These are phyloP conservation scores for Claviceps sp. DNA, from an alignment of 2,329 filamentous ascomycete genomes.

Conservation along the genomic window DNA sequence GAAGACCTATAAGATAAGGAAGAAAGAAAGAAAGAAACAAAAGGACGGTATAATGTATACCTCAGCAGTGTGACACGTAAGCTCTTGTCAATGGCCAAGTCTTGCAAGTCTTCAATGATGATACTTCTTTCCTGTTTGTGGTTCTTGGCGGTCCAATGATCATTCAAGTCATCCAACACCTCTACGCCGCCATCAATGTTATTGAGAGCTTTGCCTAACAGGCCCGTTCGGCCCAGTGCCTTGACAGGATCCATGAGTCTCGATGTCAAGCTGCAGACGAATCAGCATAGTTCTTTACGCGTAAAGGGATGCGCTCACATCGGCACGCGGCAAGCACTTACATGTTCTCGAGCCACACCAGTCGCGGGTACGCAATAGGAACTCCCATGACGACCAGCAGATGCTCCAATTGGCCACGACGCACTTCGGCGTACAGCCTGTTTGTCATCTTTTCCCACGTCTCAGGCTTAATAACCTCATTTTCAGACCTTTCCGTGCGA, in stretches of 20 bases:
- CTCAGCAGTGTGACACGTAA: conserved; percentile 81
- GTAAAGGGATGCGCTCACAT: not conserved
- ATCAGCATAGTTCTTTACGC: not conserved
- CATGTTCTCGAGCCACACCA: conserved; percentile 59
- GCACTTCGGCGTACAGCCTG: conserved; percentile 67
- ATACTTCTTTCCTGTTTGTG: conserved; percentile 84
- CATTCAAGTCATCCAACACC: conserved; percentile 81
- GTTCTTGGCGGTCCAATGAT: conserved; percentile 94
- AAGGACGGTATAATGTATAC: conserved; percentile 20
- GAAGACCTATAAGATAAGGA: not conserved
- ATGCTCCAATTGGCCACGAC: conserved; percentile 77
- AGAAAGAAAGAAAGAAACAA: not conserved
- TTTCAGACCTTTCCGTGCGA: conserved; percentile 75
- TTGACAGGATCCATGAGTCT: conserved; percentile 80
- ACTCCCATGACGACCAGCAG: conserved; percentile 78
- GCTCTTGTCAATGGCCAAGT: conserved; percentile 84
- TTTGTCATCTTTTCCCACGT: conserved; percentile 84
- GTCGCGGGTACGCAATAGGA: conserved; percentile 66
- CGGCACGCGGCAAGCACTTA: conserved; percentile 24
- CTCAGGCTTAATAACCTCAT: conserved; percentile 66
- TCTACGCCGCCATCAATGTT: conserved; percentile 86
- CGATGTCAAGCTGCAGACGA: conserved; percentile 57
- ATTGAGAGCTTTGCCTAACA: conserved; percentile 71
- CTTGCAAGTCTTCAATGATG: conserved; percentile 82
- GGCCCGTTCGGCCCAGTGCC: conserved; percentile 66